phyloP scores from a whole-genome alignment of 2,329 filamentous ascomycete species.

The Talaromyces sp. region DNA sequence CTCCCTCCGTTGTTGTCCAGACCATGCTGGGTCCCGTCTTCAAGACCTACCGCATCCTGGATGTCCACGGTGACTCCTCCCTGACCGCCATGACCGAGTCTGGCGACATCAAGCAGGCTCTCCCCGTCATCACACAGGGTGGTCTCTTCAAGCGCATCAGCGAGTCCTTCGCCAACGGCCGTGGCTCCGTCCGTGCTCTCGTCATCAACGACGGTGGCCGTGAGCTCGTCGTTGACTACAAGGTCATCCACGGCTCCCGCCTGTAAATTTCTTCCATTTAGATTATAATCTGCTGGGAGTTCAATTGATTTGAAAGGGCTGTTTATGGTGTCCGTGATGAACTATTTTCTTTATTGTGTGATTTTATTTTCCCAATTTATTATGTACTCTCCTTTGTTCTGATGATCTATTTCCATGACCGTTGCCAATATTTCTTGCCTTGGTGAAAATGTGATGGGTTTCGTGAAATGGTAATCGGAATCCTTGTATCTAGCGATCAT shows the following conservation, averaged over 20 bases:
- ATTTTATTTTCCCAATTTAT: constrained; percentile 15
- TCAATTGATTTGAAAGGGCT: neutral
- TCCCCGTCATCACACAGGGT: constrained; percentile 94
- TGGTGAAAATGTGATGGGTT: constrained; percentile 21
- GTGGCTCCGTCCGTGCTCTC: constrained; percentile 90
- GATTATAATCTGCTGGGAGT: constrained; percentile 6
- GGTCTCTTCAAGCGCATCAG: constrained; percentile 79
- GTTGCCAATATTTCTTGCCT: constrained; percentile 17
- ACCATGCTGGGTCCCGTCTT: constrained; percentile 99
- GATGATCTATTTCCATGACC: constrained; percentile 24
- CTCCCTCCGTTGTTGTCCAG: constrained; percentile 95
- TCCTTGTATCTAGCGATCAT: constrained; percentile 15
- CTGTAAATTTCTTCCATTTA: constrained; percentile 51
- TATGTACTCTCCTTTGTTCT: constrained; percentile 30
- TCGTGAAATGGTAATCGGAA: neutral
- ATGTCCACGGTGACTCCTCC: constrained; percentile 81
- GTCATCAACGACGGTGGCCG: constrained; percentile 92
- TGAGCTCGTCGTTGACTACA: constrained; percentile 98
- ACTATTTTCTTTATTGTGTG: constrained; percentile 9
- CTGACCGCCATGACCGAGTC: constrained; percentile 98
- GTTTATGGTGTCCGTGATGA: constrained; percentile 17
- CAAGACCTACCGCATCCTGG: constrained; percentile 99
- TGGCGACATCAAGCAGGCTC: constrained; percentile 94
- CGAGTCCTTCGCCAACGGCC: constrained; percentile 84
- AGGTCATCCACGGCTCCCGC: constrained; percentile 83